A percentile compares a stretch with the other conserved stretches of the same genome.
These are phyloP conservation scores for Phytophthora lateralis DNA, from an alignment of 352 stramenopile species.

Conservation along the genomic window DNA sequence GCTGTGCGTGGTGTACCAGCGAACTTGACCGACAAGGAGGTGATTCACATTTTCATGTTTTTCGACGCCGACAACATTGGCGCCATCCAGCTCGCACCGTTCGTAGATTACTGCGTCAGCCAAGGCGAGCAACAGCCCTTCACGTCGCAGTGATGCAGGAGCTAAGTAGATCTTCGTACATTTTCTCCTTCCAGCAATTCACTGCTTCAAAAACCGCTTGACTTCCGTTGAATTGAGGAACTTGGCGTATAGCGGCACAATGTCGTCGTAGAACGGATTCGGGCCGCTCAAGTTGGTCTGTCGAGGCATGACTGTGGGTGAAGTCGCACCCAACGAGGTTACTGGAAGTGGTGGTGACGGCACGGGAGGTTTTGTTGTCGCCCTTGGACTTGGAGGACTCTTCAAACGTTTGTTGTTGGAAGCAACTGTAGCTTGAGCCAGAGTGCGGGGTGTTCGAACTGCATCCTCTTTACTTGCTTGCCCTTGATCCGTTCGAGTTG, in stretches of 20 bases:
- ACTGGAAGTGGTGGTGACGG: background rate
- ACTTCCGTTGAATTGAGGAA: constrained; percentile 75
- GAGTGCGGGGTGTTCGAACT: constrained; percentile 16
- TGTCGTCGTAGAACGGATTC: constrained; percentile 79
- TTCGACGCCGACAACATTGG: constrained; percentile 74
- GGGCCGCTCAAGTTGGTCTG: constrained; percentile 27
- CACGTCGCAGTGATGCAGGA: constrained; percentile 10
- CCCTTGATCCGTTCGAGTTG: background rate
- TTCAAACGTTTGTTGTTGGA: constrained; percentile 8
- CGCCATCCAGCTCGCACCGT: constrained; percentile 45
- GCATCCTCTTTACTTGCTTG: constrained; percentile 20
- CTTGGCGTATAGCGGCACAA: constrained; percentile 73
- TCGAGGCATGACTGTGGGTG: constrained; percentile 11
- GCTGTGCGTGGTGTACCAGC: constrained; percentile 12
- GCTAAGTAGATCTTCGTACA: background rate
- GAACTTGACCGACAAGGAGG: constrained; percentile 52
- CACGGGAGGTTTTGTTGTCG: background rate
- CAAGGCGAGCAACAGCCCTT: constrained; percentile 28
- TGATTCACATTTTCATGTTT: constrained; percentile 83
- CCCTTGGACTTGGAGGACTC: constrained; percentile 6
- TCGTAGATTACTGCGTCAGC: constrained; percentile 49
- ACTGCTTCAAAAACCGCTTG: constrained; percentile 58
- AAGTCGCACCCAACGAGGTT: background rate
- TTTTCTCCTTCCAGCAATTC: background rate
- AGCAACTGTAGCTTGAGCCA: constrained; percentile 3